Evolutionary conservation across 805 yeast genomes (phyloP), one percentile per base, ranked within the genome.

Genomic region (Candida michaelii): DNA sequence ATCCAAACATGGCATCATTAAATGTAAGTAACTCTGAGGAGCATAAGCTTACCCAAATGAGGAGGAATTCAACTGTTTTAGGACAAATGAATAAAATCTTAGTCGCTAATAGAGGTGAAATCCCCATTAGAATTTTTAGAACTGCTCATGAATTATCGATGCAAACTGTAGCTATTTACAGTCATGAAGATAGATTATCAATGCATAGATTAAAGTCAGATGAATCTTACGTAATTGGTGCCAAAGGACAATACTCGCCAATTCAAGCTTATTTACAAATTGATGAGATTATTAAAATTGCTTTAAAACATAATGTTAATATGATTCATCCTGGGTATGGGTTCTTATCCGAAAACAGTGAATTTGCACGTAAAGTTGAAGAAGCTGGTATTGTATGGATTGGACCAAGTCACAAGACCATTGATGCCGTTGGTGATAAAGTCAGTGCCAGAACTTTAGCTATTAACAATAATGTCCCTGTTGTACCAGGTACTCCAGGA

Each of bases 401-500:
- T 52, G 99, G 99, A 18, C 99, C 99, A 21, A 79, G 89, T 15
- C 80, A 85, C 56, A 71, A 73, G 42, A 93, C 95, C 47, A 91
- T 91, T 55, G 97, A 91, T 55, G 71, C 93, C 13, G 97, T 91
- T 23, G 99, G 99, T 63, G 99, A 91, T 71, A 91, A 91, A 73
- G 98, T 93, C 32, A 78, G 89, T 51, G 99, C 99, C 35, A 82
- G 99, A 73, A 79, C 73, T 53, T 76, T 91, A 56, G 99, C 99
- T 41, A 77, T 76, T 38, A 73, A 74, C 51, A 88, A 88, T 56
- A 64, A 80, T 44, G 99, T 91, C 14, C 98, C 99, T 11, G 85
- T 83, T 29, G 97, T 91, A 18, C 99, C 99, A 5, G 99, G 99
- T 61, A 90, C 98, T 11, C 95, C 95, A 6, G 99, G 98, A 30